Base-by-base conservation (phyloP, 345 rosid genomes). In the Toxicodendron radicans region DNA sequence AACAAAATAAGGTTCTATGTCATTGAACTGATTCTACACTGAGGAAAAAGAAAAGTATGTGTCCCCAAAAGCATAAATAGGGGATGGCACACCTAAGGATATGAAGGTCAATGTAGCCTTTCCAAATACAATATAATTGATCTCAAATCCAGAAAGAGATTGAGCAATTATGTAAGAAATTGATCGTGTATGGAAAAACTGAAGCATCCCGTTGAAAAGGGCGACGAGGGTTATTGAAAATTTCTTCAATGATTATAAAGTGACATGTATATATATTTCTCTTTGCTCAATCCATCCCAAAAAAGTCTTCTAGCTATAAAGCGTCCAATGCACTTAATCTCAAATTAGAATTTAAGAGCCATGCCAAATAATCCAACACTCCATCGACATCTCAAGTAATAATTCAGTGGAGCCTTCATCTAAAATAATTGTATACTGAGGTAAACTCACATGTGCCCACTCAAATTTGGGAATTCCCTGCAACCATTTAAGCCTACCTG, bases 331-430 rank as follows among this genome's bases (percentile, higher is more conserved):
- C 32, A 18, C 58, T 49, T n/a, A 53, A 7, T 54, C 9, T 56
- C 60, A 12, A 12, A 16, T 18, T 2, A 68, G 58, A 35, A 51
- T 3, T 51, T 6, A 51, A 51, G 54, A 2, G 18, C 6, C n/a
- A 0, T n/a, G 18, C 27, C 72, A 35, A 35, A 53, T 45, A 23
- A 65, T 64, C 46, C 52, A 48, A 11, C 23, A 3, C 13, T 58
- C 21, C 54, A 51, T 68, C 61, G 3, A 46, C 27, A 68, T 58
- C 65, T 43, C 41, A 70, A 4, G 12, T 13, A 51, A 70, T 58
- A 70, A 70, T 70, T 70, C 64, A 70, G 38, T 70, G 73, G 64
- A 57, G 73, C 35, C 73, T 23, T 57, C 24, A 3, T 51, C 54
- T 3, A 0, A 51, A 48, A 51, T 51, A 51, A 51, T 51, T 51